Conservation (phyloP, 352 stramenopile species). For the Globisporangium solare region DNA sequence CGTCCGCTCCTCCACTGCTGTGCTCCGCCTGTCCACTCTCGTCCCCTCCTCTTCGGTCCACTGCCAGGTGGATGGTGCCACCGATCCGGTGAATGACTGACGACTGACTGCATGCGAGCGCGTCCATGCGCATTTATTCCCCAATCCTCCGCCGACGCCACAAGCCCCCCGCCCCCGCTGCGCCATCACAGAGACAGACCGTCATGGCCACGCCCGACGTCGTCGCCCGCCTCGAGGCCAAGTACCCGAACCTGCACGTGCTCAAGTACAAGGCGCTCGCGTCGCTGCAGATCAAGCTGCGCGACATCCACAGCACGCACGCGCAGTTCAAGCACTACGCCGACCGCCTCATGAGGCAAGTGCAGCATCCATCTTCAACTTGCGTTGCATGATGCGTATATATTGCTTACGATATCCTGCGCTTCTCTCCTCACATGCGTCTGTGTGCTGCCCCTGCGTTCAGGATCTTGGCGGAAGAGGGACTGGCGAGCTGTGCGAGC, state of each 20-base stretch:
- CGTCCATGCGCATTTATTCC: conserved; percentile 7
- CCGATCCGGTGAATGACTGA: background rate
- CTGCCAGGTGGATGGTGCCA: background rate
- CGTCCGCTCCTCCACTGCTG: background rate
- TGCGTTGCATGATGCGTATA: background rate
- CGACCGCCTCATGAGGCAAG: conserved; percentile 71
- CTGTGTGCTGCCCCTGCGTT: conserved; percentile 5
- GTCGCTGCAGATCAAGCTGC: conserved; percentile 69
- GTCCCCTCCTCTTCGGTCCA: conserved; percentile 2
- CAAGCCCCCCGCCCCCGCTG: conserved; percentile 3
- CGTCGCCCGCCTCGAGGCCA: conserved; percentile 45
- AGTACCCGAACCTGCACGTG: conserved; percentile 62
- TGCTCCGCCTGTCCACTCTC: too few species aligned
- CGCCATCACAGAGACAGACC: conserved; percentile 1
- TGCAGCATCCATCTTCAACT: background rate
- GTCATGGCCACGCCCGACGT: conserved; percentile 39
- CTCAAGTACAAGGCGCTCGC: conserved; percentile 59
- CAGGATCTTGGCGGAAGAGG: conserved; percentile 71
- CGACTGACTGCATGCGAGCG: background rate
- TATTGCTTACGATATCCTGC: background rate
- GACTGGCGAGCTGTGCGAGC: conserved; percentile 55
- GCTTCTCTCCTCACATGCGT: conserved; percentile 2
- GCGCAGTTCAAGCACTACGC: conserved; percentile 79
- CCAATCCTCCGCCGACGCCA: background rate
- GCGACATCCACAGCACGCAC: conserved; percentile 58